Percentiles rank a stretch among this genome's conserved stretches.
These are phyloP conservation scores for Hirschioporus abietinus DNA, from an alignment of 768 basidiomycete genomes.

Conservation along the genomic window DNA sequence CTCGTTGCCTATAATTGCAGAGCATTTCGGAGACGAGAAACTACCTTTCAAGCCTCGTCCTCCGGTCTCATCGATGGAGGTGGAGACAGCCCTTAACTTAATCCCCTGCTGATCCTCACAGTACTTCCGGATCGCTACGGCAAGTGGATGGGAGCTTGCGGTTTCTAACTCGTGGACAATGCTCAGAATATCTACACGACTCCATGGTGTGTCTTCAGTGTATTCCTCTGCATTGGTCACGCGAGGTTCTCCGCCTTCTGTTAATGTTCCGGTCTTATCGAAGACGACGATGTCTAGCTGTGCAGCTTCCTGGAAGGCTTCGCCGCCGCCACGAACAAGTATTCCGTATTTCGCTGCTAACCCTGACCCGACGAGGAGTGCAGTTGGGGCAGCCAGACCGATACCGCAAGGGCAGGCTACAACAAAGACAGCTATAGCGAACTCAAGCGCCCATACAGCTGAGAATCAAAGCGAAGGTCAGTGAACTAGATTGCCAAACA, in stretches of 20 bases:
- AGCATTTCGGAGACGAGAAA: constrained; percentile 35
- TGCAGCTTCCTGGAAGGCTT: constrained; percentile 81
- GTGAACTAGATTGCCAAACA: not conserved
- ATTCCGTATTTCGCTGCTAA: constrained; percentile 76
- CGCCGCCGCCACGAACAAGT: constrained; percentile 80
- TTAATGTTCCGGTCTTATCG: constrained; percentile 86
- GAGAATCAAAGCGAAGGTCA: not conserved
- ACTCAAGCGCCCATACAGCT: constrained; percentile 79
- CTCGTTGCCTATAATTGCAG: constrained; percentile 66
- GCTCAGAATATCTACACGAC: constrained; percentile 36
- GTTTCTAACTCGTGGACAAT: constrained; percentile 53
- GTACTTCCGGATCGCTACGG: constrained; percentile 49
- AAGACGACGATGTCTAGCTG: constrained; percentile 70
- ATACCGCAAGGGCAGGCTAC: constrained; percentile 87
- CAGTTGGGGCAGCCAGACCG: constrained; percentile 81
- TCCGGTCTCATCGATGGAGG: constrained; percentile 51
- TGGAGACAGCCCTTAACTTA: constrained; percentile 18
- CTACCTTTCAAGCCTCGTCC: constrained; percentile 58
- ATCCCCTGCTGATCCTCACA: constrained; percentile 27
- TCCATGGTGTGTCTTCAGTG: constrained; percentile 22
- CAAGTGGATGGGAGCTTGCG: constrained; percentile 61
- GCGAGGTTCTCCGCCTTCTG: constrained; percentile 55
- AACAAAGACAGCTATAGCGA: constrained; percentile 78
- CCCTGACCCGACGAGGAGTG: constrained; percentile 77
- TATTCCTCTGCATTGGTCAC: constrained; percentile 49